Percentiles rank a stretch among this genome's conserved stretches.
Evolutionary conservation across 116 monocot species (phyloP).

Genomic region (Papilionanthe hybrid): DNA sequence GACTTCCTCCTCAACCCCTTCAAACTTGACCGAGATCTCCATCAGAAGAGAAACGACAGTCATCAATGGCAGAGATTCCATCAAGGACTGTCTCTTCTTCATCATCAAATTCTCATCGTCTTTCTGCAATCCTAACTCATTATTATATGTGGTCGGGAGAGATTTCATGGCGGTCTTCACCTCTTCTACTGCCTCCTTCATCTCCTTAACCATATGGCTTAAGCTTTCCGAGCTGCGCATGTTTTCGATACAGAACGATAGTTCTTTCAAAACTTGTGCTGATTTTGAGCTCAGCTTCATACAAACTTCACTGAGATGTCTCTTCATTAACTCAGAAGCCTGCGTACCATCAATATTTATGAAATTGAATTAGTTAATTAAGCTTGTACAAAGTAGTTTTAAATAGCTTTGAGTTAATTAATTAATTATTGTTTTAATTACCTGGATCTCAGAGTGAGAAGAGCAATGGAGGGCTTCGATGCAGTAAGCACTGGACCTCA

Average conservation of each 20-base stretch:
- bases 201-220: constrained; percentile 31
- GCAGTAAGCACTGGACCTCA: constrained; percentile 62
- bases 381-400: too few relatives aligned
- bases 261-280: constrained; percentile 39
- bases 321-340: constrained; percentile 33
- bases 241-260: constrained; percentile 21
- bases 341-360: constrained; percentile 2
- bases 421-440: constrained; percentile 5
- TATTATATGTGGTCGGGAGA: not conserved
- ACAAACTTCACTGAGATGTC: constrained; percentile 29
- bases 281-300: constrained; percentile 31
- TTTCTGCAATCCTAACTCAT: not conserved
- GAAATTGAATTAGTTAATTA: not conserved
- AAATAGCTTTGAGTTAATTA: not conserved
- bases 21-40: constrained; percentile 40
- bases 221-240: constrained; percentile 31
- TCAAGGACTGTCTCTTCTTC: constrained; percentile 4
- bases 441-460: constrained; percentile 41
- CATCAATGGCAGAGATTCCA: constrained; percentile 34
- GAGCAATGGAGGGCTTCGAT: constrained; percentile 45
- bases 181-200: constrained; percentile 40
- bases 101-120: not conserved
- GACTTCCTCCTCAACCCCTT: constrained; percentile 28
- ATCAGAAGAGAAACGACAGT: constrained; percentile 35
- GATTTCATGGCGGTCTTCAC: constrained; percentile 19